phyloP scores from a whole-genome alignment of 2,329 filamentous ascomycete species.

The Xylariaceae sp. region DNA sequence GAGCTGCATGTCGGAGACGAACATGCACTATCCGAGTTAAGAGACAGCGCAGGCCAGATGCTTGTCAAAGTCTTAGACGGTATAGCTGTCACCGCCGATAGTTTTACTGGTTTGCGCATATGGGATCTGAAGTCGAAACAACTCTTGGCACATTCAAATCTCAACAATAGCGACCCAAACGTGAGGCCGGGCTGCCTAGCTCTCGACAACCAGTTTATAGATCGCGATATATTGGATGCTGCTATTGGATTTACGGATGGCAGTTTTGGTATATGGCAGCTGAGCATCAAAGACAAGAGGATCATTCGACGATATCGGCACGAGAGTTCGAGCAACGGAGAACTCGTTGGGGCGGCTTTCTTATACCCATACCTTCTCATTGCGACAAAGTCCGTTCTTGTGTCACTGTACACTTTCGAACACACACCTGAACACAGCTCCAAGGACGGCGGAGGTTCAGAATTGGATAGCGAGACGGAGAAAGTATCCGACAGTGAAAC shows the following conservation, averaged over 20 bases:
- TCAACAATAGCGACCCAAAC: slow-evolving; percentile 28
- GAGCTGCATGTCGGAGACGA: slow-evolving; percentile 55
- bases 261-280: slow-evolving; percentile 64
- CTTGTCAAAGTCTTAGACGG: slow-evolving; percentile 76
- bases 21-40: slow-evolving; percentile 17
- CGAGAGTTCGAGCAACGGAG: slow-evolving; percentile 57
- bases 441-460: slow-evolving; percentile 1
- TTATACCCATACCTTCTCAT: slow-evolving; percentile 73
- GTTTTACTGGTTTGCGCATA: slow-evolving; percentile 64
- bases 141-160: slow-evolving; percentile 49
- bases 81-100: slow-evolving; percentile 73
- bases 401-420: slow-evolving; percentile 72
- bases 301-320: slow-evolving; percentile 56
- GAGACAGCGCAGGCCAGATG: slow-evolving; percentile 52
- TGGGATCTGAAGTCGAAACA: slow-evolving; percentile 68
- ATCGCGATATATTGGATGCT: slow-evolving; percentile 51
- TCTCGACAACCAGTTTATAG: slow-evolving; percentile 52
- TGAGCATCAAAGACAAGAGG: slow-evolving; percentile 43
- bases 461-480: slow-evolving; percentile 8
- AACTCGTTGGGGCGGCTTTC: slow-evolving; percentile 67
- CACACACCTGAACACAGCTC: slow-evolving; percentile 11
- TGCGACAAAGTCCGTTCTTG: slow-evolving; percentile 67
- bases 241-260: slow-evolving; percentile 70
- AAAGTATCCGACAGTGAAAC: slow-evolving; percentile 3
- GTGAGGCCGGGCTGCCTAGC: slow-evolving; percentile 59